Percentiles rank a stretch among this genome's conserved stretches.
These are phyloP conservation scores for Fusarium transvaalense DNA, from an alignment of 2,329 filamentous ascomycete genomes.

Conservation along the genomic window DNA sequence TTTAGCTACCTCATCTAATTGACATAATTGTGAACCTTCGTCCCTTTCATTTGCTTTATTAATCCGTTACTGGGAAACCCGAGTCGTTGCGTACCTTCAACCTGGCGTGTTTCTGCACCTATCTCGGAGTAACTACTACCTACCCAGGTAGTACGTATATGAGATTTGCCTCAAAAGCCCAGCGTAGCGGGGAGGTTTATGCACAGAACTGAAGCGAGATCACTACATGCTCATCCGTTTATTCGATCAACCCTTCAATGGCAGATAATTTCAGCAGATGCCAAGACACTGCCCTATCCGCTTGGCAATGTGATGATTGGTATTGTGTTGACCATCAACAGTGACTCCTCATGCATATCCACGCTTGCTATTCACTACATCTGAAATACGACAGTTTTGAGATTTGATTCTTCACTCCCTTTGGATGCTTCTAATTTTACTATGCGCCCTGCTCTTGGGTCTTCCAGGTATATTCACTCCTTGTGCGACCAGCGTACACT, in stretches of 20 bases:
- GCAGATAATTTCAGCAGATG: not conserved
- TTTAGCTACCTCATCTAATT: not conserved
- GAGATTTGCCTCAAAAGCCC: not conserved
- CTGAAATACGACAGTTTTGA: not conserved
- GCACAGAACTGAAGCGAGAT: not conserved
- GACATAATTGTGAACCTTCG: too few species aligned
- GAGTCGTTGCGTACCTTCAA: not conserved
- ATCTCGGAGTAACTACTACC: not conserved
- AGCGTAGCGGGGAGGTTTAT: not conserved
- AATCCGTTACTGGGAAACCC: not conserved
- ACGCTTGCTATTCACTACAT: not conserved
- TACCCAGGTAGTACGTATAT: too few species aligned
- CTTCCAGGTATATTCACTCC: slow-evolving; percentile 42
- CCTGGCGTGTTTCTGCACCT: not conserved
- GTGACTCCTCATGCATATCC: not conserved
- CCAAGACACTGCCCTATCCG: not conserved
- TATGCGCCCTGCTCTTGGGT: slow-evolving; percentile 14
- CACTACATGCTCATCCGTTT: not conserved
- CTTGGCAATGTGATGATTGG: not conserved
- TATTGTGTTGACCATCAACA: not conserved
- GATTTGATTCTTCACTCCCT: slow-evolving; percentile 13
- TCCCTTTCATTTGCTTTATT: too few species aligned
- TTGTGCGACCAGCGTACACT: slow-evolving; percentile 40
- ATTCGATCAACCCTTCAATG: not conserved
- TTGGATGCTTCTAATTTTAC: slow-evolving; percentile 34